phyloP scores from a whole-genome alignment of 1,284 basidiomycete species.

The Leccinum pachyderme region DNA sequence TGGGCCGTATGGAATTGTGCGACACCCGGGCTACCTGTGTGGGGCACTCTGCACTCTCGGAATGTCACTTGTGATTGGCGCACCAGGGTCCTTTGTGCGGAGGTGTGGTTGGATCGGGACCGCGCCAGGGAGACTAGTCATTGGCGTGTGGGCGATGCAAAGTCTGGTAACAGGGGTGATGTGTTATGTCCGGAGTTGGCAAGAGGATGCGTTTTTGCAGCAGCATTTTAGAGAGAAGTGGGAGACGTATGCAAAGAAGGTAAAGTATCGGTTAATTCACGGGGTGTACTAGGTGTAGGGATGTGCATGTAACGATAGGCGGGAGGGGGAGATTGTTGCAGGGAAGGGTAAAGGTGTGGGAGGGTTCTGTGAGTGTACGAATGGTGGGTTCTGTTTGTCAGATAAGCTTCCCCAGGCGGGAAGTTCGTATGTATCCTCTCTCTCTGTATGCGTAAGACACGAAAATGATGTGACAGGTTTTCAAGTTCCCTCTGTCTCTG shows the following conservation, averaged over 20 bases:
- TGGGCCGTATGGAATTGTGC: conserved; percentile 33
- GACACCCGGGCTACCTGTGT: conserved; percentile 32
- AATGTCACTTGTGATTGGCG: conserved; percentile 30
- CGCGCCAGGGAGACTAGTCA: conserved; percentile 9
- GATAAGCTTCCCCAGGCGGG: too few relatives aligned
- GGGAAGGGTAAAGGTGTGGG: too few relatives aligned
- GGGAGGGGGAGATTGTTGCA: too few relatives aligned
- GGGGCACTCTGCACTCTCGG: conserved; percentile 16
- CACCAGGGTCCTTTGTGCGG: conserved; percentile 23
- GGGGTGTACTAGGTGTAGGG: conserved; percentile 21
- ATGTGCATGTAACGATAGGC: background rate
- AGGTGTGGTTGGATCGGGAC: conserved; percentile 29
- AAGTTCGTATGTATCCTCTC: too few relatives aligned
- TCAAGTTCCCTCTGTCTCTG: background rate
- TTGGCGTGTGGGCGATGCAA: conserved; percentile 25
- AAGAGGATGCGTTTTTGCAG: conserved; percentile 20
- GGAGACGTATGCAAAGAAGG: conserved; percentile 19
- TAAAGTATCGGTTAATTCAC: conserved; percentile 30
- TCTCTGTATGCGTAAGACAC: too few relatives aligned
- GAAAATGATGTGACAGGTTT: background rate
- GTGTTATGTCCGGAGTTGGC: conserved; percentile 14
- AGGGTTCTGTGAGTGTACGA: background rate
- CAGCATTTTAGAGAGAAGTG: conserved; percentile 19
- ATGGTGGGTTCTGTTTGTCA: background rate
- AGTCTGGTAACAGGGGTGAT: conserved; percentile 19